Evolutionary conservation across 441 rosid species (phyloP), one percentile per base, ranked within the genome.

Genomic region (Gossypium laxum): DNA sequence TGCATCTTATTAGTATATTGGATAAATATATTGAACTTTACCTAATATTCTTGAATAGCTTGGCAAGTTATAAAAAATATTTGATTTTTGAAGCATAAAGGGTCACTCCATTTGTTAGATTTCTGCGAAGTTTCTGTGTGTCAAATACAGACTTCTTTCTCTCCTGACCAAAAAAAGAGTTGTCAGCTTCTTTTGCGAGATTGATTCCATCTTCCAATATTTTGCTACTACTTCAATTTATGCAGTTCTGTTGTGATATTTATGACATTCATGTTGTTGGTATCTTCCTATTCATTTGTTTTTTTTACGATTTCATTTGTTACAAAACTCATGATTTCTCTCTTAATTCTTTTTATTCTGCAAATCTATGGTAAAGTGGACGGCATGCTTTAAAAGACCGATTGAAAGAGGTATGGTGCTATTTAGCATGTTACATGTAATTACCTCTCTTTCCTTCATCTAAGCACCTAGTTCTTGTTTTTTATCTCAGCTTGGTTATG

Each of bases 351-450:
- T 59, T 61, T 59, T 5, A 28, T 74, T 14, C 41, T 4, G 3
- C 3, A 17, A 72, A 72, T 71, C 61, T 66, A 6, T 74, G 77
- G 51, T 81, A n/a, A 81, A 94, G 98, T 74, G 99, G 99, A 32
- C 93, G 97, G 4, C 98, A 92, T 77, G 99, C 96, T 34, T 75
- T 94, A 75, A 92, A 76, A 70, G 91, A 83, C 82, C 89, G 89
- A 77, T 76, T 92, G 68, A 76, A 74, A 52, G 93, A 92, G 97
- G 99, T 94, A 85, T 38, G 72, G 47, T 48, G n/a, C 56, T 11
- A 51, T 67, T 60, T 30, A 12, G 6, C 54, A 0, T 41, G 5
- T 67, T 38, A 67, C 45, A 17, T 77, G 61, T 15, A 24, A 30
- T 47, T 32, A 45, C 41, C 50, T 14, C 18, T 11, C 61, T 73